Evolutionary conservation across 208 protist species (phyloP).

Genomic region (Acanthamoeba quina): DNA sequence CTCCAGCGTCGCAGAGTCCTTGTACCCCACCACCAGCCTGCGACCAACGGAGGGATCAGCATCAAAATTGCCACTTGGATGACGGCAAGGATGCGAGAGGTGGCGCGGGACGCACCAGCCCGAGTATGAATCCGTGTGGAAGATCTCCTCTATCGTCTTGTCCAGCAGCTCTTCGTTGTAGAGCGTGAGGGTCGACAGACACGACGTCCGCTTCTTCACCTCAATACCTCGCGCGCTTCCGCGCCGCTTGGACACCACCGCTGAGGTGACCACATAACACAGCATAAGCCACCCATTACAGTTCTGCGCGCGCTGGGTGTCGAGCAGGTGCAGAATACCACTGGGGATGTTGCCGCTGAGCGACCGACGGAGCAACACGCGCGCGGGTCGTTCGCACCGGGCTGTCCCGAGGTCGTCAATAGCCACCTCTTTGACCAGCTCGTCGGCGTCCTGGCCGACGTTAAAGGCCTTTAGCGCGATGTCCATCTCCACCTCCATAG

Average conservation of each 20-base stretch:
- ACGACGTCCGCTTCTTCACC: constrained; percentile 47
- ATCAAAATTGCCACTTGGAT: not conserved
- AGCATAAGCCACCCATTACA: not conserved
- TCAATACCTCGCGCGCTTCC: constrained; percentile 11
- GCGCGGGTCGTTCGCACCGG: not conserved
- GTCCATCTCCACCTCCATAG: constrained; percentile 25
- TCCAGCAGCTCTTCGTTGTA: constrained; percentile 60
- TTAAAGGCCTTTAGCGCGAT: constrained; percentile 15
- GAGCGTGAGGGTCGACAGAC: constrained; percentile 31
- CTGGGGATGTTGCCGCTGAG: constrained; percentile 37
- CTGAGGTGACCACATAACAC: not conserved
- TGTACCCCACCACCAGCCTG: constrained; percentile 69
- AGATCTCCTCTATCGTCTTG: constrained; percentile 49
- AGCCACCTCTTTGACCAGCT: not conserved
- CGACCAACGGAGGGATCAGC: not conserved
- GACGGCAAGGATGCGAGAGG: not conserved
- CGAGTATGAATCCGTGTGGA: constrained; percentile 49
- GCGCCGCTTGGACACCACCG: constrained; percentile 42
- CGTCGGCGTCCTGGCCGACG: not conserved
- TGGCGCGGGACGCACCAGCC: not conserved
- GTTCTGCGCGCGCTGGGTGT: not conserved
- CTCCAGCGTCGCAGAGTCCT: constrained; percentile 13
- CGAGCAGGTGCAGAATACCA: not conserved
- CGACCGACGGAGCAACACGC: not conserved
- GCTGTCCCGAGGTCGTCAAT: not conserved